Percentiles rank a stretch among this genome's conserved stretches.
These are phyloP conservation scores for Theobroma grandiflorum DNA, from an alignment of 441 rosid species.

Conservation along the genomic window DNA sequence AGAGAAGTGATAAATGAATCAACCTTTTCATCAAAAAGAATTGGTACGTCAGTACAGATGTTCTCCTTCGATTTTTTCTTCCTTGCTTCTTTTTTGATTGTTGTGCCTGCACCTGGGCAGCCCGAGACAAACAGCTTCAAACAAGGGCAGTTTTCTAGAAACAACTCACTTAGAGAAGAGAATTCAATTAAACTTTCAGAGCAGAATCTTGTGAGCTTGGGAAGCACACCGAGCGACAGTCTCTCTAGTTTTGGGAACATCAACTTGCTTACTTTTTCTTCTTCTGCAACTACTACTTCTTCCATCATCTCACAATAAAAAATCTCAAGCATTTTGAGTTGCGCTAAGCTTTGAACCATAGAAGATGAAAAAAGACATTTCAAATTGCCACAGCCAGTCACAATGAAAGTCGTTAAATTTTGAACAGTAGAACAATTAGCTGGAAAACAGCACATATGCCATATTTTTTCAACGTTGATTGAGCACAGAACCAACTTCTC, in stretches of 20 bases:
- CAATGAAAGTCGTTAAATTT: background rate
- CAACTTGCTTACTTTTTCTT: background rate
- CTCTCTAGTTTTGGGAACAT: constrained; percentile 10
- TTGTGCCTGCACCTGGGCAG: background rate
- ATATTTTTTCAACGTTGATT: background rate
- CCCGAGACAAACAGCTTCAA: background rate
- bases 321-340: constrained; percentile 31
- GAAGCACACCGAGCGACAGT: background rate
- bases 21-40: background rate
- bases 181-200: background rate
- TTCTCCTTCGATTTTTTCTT: background rate
- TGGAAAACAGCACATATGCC: background rate
- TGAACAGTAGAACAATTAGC: background rate
- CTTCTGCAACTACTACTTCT: background rate
- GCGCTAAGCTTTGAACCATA: constrained; percentile 8
- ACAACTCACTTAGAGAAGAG: constrained; percentile 5
- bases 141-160: background rate
- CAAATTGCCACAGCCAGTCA: constrained; percentile 21
- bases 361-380: constrained; percentile 21
- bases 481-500: background rate
- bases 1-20: background rate
- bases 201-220: background rate
- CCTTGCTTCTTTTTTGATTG: background rate
- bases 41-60: background rate
- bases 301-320: background rate